Percentiles rank a stretch among this genome's conserved stretches.
Evolutionary conservation across 352 stramenopile genomes (phyloP).

Genomic region (Phytopythium chamaehyphon): DNA sequence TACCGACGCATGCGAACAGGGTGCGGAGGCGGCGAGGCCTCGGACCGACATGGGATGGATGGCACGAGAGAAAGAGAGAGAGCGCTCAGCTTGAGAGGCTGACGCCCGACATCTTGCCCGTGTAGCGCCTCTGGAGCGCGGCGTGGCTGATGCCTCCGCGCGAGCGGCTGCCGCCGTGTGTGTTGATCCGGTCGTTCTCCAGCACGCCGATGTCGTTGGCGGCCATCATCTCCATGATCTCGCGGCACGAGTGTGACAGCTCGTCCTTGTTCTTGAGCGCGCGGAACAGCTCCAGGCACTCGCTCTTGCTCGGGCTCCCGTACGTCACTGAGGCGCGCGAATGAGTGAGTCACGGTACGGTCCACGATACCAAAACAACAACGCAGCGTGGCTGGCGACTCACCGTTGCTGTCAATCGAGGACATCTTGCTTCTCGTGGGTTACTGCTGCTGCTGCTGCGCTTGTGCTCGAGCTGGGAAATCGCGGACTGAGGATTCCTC

Average conservation of each 20-base stretch:
- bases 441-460: neutral
- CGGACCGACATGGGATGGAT: neutral
- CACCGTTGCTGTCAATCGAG: conserved; percentile 33
- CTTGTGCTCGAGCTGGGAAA: neutral
- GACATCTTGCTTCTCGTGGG: too few species aligned
- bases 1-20: too few species aligned
- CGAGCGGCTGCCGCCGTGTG: conserved; percentile 44
- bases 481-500: conserved; percentile 9
- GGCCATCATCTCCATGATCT: conserved; percentile 70
- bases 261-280: conserved; percentile 81
- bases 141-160: conserved; percentile 72
- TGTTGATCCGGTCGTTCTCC: conserved; percentile 71
- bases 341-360: neutral
- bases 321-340: conserved; percentile 12
- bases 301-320: conserved; percentile 24
- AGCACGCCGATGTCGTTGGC: conserved; percentile 57
- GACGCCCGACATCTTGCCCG: conserved; percentile 79
- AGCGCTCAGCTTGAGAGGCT: conserved; percentile 37
- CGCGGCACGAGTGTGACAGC: conserved; percentile 60
- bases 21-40: too few species aligned
- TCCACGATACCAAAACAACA: too few species aligned
- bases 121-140: conserved; percentile 72
- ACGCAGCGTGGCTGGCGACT: too few species aligned
- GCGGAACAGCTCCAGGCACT: conserved; percentile 74
- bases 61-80: too few species aligned